Conservation (phyloP, 2,329 filamentous ascomycete genomes). For the Verticillium nonalfalfae region DNA sequence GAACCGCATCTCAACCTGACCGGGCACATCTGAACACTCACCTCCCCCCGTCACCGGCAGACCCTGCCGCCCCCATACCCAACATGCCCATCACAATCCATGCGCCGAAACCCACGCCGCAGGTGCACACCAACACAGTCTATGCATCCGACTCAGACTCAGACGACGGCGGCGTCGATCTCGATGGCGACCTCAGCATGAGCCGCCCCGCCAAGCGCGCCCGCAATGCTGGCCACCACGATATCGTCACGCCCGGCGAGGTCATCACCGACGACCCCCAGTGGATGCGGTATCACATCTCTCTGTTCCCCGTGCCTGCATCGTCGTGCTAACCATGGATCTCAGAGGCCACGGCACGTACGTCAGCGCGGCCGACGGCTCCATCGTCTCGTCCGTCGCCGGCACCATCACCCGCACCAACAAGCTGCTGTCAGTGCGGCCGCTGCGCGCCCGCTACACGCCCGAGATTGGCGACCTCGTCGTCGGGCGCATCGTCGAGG, state of each 20-base stretch:
- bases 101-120: constrained; percentile 27
- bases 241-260: constrained; percentile 83
- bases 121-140: constrained; percentile 8
- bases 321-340: background rate
- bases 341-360: constrained; percentile 88
- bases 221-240: constrained; percentile 24
- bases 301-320: background rate
- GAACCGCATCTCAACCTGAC: no score
- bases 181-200: constrained; percentile 40
- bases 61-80: background rate
- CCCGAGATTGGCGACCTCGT: constrained; percentile 96
- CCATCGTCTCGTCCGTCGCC: constrained; percentile 84
- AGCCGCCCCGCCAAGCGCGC: constrained; percentile 31
- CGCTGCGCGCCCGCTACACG: constrained; percentile 85
- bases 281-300: constrained; percentile 69
- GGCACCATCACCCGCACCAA: constrained; percentile 91
- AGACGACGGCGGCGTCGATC: constrained; percentile 34
- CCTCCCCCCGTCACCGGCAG: background rate
- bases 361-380: constrained; percentile 51
- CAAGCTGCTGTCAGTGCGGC: constrained; percentile 88
- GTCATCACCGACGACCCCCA: constrained; percentile 86
- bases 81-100: constrained; percentile 43
- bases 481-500: constrained; percentile 86
- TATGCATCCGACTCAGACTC: constrained; percentile 31
- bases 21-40: no score